phyloP scores from a whole-genome alignment of 1,284 basidiomycete species.

The Xanthoconium separans region DNA sequence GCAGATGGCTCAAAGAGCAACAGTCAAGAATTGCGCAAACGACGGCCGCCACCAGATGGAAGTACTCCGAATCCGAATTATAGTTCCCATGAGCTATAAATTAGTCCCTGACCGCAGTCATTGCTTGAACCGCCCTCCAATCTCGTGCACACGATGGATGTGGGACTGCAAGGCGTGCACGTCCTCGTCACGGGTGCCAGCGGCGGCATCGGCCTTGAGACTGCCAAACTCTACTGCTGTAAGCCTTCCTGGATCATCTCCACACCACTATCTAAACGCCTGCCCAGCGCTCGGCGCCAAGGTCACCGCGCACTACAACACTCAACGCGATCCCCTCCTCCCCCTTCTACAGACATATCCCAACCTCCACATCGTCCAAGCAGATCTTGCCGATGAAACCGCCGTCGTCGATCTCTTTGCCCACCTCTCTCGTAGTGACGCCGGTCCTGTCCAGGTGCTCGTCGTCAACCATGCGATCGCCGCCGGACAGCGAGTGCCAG shows the following conservation, averaged over 20 bases:
- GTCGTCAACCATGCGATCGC: conserved; percentile 68
- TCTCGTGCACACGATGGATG: background rate
- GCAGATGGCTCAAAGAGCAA: too few species aligned
- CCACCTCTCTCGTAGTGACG: conserved; percentile 26
- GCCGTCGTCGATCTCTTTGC: conserved; percentile 46
- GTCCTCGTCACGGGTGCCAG: conserved; percentile 46
- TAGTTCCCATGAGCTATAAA: background rate
- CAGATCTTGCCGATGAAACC: conserved; percentile 55
- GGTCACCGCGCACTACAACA: too few species aligned
- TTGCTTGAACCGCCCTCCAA: background rate
- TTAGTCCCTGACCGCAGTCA: background rate
- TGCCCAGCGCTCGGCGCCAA: too few species aligned
- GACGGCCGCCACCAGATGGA: too few species aligned
- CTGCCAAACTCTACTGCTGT: conserved; percentile 54
- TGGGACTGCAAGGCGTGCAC: conserved; percentile 30
- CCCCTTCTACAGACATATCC: too few species aligned
- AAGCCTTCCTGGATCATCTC: conserved; percentile 15
- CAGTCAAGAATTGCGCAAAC: too few species aligned
- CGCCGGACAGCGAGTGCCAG: conserved; percentile 41
- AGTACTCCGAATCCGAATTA: too few species aligned
- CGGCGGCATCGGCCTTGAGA: conserved; percentile 66
- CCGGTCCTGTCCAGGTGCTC: conserved; percentile 41
- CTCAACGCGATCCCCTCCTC: too few species aligned
- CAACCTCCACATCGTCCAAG: conserved; percentile 38
- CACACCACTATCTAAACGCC: too few species aligned